These are phyloP conservation scores for Fusarium graminum DNA, from an alignment of 2,329 filamentous ascomycete species.

Conservation along the genomic window DNA sequence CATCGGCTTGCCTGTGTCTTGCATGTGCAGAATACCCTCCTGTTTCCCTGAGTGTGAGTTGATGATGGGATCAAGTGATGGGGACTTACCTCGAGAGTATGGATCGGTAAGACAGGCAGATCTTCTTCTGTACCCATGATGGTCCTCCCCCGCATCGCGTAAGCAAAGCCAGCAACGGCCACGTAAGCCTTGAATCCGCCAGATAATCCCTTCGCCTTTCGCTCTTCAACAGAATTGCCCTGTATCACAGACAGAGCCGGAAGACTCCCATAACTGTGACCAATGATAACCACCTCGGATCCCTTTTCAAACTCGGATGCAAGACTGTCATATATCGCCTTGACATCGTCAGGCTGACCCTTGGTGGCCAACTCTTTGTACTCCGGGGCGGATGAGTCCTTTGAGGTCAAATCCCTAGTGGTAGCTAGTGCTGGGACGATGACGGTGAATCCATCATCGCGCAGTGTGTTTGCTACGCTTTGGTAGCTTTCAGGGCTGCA, in stretches of 20 bases:
- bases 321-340: not conserved
- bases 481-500: not conserved
- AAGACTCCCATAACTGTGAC: conserved; percentile 16
- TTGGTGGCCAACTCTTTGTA: not conserved
- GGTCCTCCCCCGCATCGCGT: not conserved
- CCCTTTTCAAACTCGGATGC: not conserved
- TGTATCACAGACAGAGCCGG: not conserved
- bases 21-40: not conserved
- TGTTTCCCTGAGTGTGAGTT: accelerated
- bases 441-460: not conserved
- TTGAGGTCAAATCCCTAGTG: not conserved
- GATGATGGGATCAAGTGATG: accelerated
- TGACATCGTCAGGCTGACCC: not conserved
- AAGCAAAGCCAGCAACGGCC: not conserved
- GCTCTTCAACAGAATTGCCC: accelerated
- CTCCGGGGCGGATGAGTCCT: accelerated
- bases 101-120: not conserved
- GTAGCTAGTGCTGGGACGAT: not conserved
- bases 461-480: not conserved
- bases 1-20: not conserved
- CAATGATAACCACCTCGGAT: conserved; percentile 1
- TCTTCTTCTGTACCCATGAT: not conserved
- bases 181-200: conserved; percentile 1
- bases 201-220: accelerated
- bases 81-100: not conserved